Evolutionary conservation across 163 green algal genomes (phyloP), one percentile per base, ranked within the genome.

Genomic region (Chlamydomonas reinhardtii): DNA sequence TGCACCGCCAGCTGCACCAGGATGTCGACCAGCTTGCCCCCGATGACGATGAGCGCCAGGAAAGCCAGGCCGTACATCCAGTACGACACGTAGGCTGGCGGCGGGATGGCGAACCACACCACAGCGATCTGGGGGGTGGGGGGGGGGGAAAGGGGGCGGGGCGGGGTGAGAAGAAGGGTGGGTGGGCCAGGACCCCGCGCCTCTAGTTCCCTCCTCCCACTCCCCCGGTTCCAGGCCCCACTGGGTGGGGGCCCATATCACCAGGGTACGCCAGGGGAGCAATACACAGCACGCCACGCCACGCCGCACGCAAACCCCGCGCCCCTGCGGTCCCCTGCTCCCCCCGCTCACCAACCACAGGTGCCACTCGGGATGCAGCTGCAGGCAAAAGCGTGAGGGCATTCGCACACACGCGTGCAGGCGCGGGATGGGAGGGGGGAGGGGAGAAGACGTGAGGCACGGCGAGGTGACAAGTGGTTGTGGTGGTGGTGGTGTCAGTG

Each of bases 301-400:
- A n/a, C n/a, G n/a, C 39, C 39, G 8, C 8, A 8, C 39, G 39
- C 39, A 5, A 5, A 48, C 39, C 5, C 5, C 39, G 39, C 39
- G 39, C 39, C 39, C 5, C 39, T 48, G 39, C 39, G 8, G 11
- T 17, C 48, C 48, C 48, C 48, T 19, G 48, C 48, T 19, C 48
- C 48, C 43, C 43, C 12, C 6, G 12, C 48, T 56, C 48, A 56
- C 48, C 48, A 87, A 14, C 82, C 82, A 87, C 35, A 87, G n/a
- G 72, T 81, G 82, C 82, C 82, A 87, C 37, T 87, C 82, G 72
- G 82, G 69, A 62, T 32, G 82, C 19, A 87, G 71, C 82, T 87
- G 72, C 27, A 31, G 25, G 66, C 2, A 4, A 12, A 72, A n/a
- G n/a, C n/a, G n/a, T n/a, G 31, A 72, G n/a, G 19, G 65, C n/a